Conservation (phyloP, 164 flowering plant species). For the Annona squamosa region DNA sequence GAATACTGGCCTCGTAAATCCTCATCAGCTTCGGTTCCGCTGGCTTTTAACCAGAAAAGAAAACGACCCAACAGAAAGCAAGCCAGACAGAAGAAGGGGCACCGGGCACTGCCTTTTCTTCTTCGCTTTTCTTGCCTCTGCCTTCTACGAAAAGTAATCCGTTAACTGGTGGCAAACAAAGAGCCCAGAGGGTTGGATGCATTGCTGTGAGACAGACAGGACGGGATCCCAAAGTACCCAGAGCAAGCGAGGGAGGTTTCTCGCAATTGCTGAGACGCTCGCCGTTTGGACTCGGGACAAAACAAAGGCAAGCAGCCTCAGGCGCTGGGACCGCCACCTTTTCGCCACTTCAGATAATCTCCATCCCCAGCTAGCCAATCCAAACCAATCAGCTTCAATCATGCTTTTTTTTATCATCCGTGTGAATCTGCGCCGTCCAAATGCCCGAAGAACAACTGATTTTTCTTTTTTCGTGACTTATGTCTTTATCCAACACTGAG, state of each 20-base stretch:
- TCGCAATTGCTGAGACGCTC: constrained; percentile 4
- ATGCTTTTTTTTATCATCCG: too few species aligned
- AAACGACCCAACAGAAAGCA: background rate
- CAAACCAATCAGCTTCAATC: too few species aligned
- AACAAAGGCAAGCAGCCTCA: constrained; percentile 10
- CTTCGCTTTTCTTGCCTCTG: background rate
- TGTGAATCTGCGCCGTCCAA: too few species aligned
- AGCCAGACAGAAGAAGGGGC: constrained; percentile 3
- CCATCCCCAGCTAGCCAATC: background rate
- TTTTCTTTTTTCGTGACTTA: too few species aligned
- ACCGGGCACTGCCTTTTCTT: background rate
- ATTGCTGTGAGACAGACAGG: background rate
- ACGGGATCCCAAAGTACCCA: background rate
- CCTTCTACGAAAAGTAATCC: background rate
- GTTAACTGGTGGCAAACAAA: background rate
- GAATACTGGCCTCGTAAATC: background rate
- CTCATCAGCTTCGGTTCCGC: background rate
- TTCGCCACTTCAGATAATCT: background rate
- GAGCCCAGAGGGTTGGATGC: background rate
- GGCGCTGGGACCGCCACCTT: constrained; percentile 6
- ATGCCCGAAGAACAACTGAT: too few species aligned
- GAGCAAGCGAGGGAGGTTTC: background rate
- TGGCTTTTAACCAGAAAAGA: background rate
- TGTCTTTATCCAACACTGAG: too few species aligned
- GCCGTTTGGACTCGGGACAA: constrained; percentile 12